Evolutionary conservation across 257 asterid genomes (phyloP).

Genomic region (Ajuga chamaepitys): DNA sequence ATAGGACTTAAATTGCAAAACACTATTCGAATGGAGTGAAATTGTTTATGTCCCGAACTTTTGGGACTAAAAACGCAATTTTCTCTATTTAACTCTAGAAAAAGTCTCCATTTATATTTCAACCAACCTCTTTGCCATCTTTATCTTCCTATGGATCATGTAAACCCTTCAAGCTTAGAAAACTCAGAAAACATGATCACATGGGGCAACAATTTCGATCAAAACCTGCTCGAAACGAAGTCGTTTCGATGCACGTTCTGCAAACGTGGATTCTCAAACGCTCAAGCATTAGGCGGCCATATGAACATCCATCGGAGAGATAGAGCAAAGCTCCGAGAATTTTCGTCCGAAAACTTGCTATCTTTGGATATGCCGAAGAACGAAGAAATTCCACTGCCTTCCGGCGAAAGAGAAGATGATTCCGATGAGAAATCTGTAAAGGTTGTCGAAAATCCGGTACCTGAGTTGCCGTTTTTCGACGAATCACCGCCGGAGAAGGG

Average conservation of each 20-base stretch:
- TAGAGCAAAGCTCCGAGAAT: slow-evolving; percentile 50
- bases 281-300: slow-evolving; percentile 80
- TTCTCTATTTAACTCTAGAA: background rate
- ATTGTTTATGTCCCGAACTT: too few relatives aligned
- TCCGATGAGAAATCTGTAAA: background rate
- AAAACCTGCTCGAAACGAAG: slow-evolving; percentile 16
- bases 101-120: background rate
- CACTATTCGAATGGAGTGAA: too few relatives aligned
- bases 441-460: background rate
- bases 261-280: slow-evolving; percentile 58
- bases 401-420: too few relatives aligned
- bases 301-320: slow-evolving; percentile 76
- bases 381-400: too few relatives aligned
- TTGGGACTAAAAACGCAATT: too few relatives aligned
- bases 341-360: slow-evolving; percentile 20
- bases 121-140: background rate
- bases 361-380: slow-evolving; percentile 16
- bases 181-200: slow-evolving; percentile 13
- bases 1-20: too few relatives aligned
- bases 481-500: slow-evolving; percentile 13
- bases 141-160: slow-evolving; percentile 19
- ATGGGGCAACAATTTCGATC: slow-evolving; percentile 17
- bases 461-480: slow-evolving; percentile 14
- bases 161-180: slow-evolving; percentile 22
- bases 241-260: slow-evolving; percentile 53